Evolutionary conservation across 1,284 basidiomycete genomes (phyloP).

Genomic region (Austroboletus niveus): DNA sequence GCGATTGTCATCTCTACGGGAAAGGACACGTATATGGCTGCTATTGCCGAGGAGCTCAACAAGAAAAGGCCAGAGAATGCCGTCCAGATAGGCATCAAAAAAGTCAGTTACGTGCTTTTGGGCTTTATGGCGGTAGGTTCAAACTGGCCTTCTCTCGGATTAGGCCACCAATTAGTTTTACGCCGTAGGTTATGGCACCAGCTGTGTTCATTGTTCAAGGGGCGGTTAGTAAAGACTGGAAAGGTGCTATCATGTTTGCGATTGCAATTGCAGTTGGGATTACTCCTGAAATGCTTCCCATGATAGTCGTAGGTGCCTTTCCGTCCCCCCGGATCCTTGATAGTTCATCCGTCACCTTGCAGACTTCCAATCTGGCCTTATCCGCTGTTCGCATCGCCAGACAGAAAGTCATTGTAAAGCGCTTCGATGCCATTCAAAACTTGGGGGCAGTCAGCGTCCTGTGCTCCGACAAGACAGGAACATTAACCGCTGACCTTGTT

Average conservation of each 20-base stretch:
- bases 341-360: conserved; percentile 10
- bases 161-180: not conserved
- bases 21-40: conserved; percentile 32
- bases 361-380: conserved; percentile 32
- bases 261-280: conserved; percentile 32
- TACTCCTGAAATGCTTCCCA: conserved; percentile 33
- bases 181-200: conserved; percentile 28
- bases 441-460: conserved; percentile 30
- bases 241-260: conserved; percentile 30
- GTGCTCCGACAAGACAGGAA: conserved; percentile 33
- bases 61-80: conserved; percentile 30
- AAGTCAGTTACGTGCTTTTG: conserved; percentile 33
- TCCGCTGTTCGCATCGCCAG: conserved; percentile 32
- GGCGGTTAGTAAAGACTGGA: conserved; percentile 34
- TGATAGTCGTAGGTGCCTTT: conserved; percentile 29
- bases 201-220: conserved; percentile 30
- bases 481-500: conserved; percentile 33
- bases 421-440: conserved; percentile 34
- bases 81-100: conserved; percentile 31
- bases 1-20: conserved; percentile 32
- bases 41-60: conserved; percentile 34
- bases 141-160: not conserved
- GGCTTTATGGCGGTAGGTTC: conserved; percentile 30
- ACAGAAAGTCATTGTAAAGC: conserved; percentile 33
- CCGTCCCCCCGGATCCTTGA: not conserved